Evolutionary conservation across 192 early-diverging fungal genomes (phyloP), one percentile per base, ranked within the genome.

Genomic region (Coemansia sp.): DNA sequence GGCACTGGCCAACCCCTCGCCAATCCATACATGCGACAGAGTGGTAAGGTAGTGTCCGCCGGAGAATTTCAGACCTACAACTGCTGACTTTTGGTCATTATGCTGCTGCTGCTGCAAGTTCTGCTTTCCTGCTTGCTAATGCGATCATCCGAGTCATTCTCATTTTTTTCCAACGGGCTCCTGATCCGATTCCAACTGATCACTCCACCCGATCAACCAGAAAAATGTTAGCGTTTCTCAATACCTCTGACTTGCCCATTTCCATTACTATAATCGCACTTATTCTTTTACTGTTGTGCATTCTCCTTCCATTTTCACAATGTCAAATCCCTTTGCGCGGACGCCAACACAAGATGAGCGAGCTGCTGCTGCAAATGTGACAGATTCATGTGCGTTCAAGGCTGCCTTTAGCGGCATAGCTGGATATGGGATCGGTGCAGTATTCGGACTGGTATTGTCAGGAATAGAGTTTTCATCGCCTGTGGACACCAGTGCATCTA

Each of bases 361-460:
- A 19, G 69, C 65, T 0, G 74, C 78, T 4, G 73, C 74, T 0
- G 54, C 64, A 38, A 60, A 60, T 23, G 68, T 83, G 28, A 77
- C 68, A n/a, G 87, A 92, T 60, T 92, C 90, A 41, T 93, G 92
- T 66, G 82, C 85, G n/a, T 84, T 87, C 54, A 92, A 92, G 64
- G 67, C 83, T 30, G 88, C 65, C 10, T 84, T 89, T 56, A 85
- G 87, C 74, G 89, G 89, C 67, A 82, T 83, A 41, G 83, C 83
- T 56, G 92, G 95, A 60, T 96, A 94, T 75, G 94, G 83, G 23
- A 80, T 97, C 62, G 97, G 95, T 50, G 88, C 86, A 30, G 78
- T 93, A 3, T 95, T 99, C 59, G 95, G 97, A 31, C 70, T 96
- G 55, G 91, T 99, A 62, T 92, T 99, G 86, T 90, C 91, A 14